phyloP scores from a whole-genome alignment of 2,329 filamentous ascomycete species.

The Dryadomyces quercus-mongolicae region DNA sequence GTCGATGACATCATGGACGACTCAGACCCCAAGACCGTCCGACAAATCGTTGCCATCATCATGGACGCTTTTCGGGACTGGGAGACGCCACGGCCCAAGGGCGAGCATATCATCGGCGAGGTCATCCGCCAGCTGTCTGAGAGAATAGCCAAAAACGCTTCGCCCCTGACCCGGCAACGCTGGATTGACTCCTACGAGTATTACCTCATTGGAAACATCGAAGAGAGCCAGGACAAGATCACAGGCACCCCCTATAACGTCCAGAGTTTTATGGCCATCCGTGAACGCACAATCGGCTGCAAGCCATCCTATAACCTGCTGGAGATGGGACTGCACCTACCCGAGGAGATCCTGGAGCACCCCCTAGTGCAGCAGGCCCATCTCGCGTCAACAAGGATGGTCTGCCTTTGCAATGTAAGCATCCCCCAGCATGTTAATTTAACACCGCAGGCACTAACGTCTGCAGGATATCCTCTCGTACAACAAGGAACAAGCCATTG shows the following conservation, averaged over 20 bases:
- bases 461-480: constrained; percentile 18
- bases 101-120: constrained; percentile 13
- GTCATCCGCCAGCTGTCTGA: constrained; percentile 17
- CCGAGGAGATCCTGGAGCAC: constrained; percentile 12
- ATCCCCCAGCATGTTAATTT: neutral
- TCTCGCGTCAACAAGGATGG: constrained; percentile 14
- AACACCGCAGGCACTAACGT: neutral
- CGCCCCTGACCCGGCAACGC: constrained; percentile 11
- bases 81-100: constrained; percentile 8
- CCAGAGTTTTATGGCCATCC: constrained; percentile 14
- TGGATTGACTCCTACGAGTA: constrained; percentile 14
- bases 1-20: constrained; percentile 16
- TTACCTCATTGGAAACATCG: constrained; percentile 14
- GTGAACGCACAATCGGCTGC: constrained; percentile 15
- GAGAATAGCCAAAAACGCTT: constrained; percentile 9
- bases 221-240: constrained; percentile 14
- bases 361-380: constrained; percentile 13
- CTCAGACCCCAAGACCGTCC: constrained; percentile 1
- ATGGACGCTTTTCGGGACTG: constrained; percentile 14
- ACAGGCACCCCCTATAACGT: constrained; percentile 11
- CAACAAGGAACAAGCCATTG: constrained; percentile 16
- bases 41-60: constrained; percentile 6
- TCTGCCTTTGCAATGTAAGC: constrained; percentile 16
- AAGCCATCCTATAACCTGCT: constrained; percentile 14
- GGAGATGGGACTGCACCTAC: constrained; percentile 15